Base-by-base conservation (phyloP, 1,284 basidiomycete species). In the Tremellales sp. region DNA sequence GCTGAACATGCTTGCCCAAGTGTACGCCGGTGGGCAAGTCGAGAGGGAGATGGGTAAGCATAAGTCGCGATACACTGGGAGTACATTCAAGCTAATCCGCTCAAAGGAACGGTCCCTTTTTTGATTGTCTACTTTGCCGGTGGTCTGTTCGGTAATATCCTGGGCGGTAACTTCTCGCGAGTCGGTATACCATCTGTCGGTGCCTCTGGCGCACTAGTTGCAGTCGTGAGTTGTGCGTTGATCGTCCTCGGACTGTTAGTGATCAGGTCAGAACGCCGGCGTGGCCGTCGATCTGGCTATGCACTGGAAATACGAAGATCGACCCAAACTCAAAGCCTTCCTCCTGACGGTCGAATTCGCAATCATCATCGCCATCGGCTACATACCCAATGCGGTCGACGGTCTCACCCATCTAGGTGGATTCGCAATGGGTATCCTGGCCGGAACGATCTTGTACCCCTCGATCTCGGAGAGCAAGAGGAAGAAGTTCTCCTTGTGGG, bases 191-290 rank as follows among this genome's bases (percentile, higher is more conserved):
- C 93, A 0, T 89, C 88, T n/a, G 80, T 92, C 1, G 94, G 94
- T 40, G 94, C 93, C 1, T 87, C 85, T 60, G 92, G 94, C 7
- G 90, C 92, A 1, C 89, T 97, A 48, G 96, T 97, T 53, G 91
- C 91, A 2, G 89, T 88, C 12, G 68, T 67, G 27, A 47, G 61
- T 43, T 17, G 36, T 39, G 8, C 36, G n/a, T 33, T 33, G n/a
- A n/a, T 10, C n/a, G 29, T 39, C 10, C 19, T 13, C 36, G 19
- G 19, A 39, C 11, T 10, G 19, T 8, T 12, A 39, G 36, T 7
- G 36, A 39, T 21, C 8, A 39, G 19, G 13, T 39, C n/a, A 39
- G 36, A 39, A 39, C 36, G 90, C 87, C 2, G 87, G 90, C 57
- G 70, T 78, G 27, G 61, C 80, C 80, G 84, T 96, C 2, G 94